Percentiles rank a stretch among this genome's conserved stretches.
These are phyloP conservation scores for Wallacemonas sp. DNA, from an alignment of 208 protist species.

Conservation along the genomic window DNA sequence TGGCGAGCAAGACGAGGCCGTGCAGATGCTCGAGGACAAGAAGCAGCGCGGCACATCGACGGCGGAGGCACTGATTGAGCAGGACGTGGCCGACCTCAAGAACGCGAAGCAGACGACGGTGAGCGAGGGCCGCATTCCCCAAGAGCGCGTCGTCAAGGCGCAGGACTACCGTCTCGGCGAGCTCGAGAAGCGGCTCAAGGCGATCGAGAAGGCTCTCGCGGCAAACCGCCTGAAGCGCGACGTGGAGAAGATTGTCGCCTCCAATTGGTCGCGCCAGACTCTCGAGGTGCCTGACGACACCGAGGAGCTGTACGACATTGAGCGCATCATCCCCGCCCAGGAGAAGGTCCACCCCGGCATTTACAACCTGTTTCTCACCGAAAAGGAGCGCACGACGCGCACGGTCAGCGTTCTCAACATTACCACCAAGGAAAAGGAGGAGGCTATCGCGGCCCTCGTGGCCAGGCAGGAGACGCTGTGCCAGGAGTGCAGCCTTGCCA, in stretches of 20 bases:
- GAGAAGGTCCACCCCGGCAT: slow-evolving; percentile 85
- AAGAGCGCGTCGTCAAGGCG: slow-evolving; percentile 87
- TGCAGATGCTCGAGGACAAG: slow-evolving; percentile 49
- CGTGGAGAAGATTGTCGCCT: slow-evolving; percentile 57
- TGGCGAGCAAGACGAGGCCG: slow-evolving; percentile 52
- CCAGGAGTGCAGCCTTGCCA: slow-evolving; percentile 59
- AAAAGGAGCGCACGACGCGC: slow-evolving; percentile 70
- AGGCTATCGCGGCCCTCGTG: slow-evolving; percentile 62
- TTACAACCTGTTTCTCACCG: slow-evolving; percentile 80
- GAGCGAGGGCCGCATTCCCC: slow-evolving; percentile 57
- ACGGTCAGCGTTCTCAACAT: slow-evolving; percentile 75
- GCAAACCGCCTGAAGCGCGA: slow-evolving; percentile 62
- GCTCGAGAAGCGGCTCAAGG: slow-evolving; percentile 67
- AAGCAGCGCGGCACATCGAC: slow-evolving; percentile 35
- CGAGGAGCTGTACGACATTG: slow-evolving; percentile 77
- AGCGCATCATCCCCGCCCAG: slow-evolving; percentile 80
- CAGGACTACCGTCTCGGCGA: slow-evolving; percentile 85
- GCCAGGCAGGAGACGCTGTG: slow-evolving; percentile 57
- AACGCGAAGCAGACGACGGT: slow-evolving; percentile 52
- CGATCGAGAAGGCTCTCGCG: slow-evolving; percentile 57
- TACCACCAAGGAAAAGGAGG: slow-evolving; percentile 74
- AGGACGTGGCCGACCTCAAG: slow-evolving; percentile 58
- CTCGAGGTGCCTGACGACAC: slow-evolving; percentile 48
- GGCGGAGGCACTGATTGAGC: slow-evolving; percentile 53
- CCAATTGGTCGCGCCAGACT: slow-evolving; percentile 49